Base-by-base conservation (phyloP, 768 basidiomycete genomes). In the Agaricus subrufescens region DNA sequence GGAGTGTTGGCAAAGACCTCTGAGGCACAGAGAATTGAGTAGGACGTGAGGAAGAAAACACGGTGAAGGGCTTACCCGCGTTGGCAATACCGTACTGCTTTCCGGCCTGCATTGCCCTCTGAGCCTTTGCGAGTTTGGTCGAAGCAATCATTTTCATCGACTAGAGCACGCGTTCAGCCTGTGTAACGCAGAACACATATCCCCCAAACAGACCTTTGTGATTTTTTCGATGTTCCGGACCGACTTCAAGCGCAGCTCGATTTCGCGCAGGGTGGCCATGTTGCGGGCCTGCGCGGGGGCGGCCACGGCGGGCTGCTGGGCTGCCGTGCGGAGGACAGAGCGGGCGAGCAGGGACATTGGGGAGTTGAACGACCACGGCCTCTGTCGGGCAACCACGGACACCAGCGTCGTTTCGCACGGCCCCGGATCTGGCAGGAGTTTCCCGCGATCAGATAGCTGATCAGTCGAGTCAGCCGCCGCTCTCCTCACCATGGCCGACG, bases 81-180 rank as follows among this genome's bases (percentile, higher is more conserved):
- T 94, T 95, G 68, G 95, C 93, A 61, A 85, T 70, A 61, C 97
- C 97, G 73, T 98, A 99, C 67, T 86, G 73, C 81, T 98, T 98
- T 63, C 94, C 97, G 55, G 83, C 83, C 61, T 78, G 76, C 94
- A 98, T 97, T 60, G 95, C 94, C 64, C 88, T 83, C 80, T 98
- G 95, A 50, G 97, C 97, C 76, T 96, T 94, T 65, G 87, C 83
- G 37, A 99, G 87, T 73, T 95, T 94, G 51, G 95, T 96, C 50
- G 96, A 98, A 56, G 95, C 96, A 80, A 98, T 96, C 85, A 99
- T 95, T 82, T 97, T 96, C 93, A 97, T 96, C 49, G 94, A 95
- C 93, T 94, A 66, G 12, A 67, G 46, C 15, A 19, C 23, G 42
- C 42, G n/a, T 40, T 56, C n/a, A 42, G 37, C 27, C 15, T 51